Evolutionary conservation across 2,329 filamentous ascomycete genomes (phyloP).

Genomic region (Massarina eburnea): DNA sequence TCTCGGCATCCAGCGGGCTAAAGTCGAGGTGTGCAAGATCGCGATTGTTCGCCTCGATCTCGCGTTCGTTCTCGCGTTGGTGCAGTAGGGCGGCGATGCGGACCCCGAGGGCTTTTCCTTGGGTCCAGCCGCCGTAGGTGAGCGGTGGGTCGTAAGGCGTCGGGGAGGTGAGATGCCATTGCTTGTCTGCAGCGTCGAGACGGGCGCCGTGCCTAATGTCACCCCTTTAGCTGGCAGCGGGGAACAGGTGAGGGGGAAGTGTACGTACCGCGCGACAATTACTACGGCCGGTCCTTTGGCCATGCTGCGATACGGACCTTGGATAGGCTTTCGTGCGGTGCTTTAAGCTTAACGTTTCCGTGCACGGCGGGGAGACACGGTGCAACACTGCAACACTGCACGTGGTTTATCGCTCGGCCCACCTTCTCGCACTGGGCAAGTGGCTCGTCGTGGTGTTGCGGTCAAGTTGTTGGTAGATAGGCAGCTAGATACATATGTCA

Average conservation of each 20-base stretch:
- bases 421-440: background rate
- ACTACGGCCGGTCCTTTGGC: slow-evolving; percentile 51
- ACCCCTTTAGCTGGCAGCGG: slow-evolving; percentile 15
- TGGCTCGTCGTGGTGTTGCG: background rate
- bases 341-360: too few relatives aligned
- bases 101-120: slow-evolving; percentile 77
- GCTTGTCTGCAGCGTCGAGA: slow-evolving; percentile 89
- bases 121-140: slow-evolving; percentile 91
- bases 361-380: too few relatives aligned
- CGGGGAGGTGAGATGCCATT: slow-evolving; percentile 91
- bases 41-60: slow-evolving; percentile 16
- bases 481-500: too few relatives aligned
- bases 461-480: background rate
- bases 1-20: slow-evolving; percentile 18
- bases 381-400: too few relatives aligned
- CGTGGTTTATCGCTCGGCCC: too few relatives aligned
- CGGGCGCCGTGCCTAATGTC: slow-evolving; percentile 79
- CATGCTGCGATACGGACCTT: slow-evolving; percentile 30
- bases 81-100: slow-evolving; percentile 76
- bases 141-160: slow-evolving; percentile 95
- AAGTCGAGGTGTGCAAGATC: slow-evolving; percentile 26
- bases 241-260: slow-evolving; percentile 10
- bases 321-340: too few relatives aligned
- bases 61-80: slow-evolving; percentile 51
- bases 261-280: slow-evolving; percentile 51